Evolutionary conservation across 1,139 yeast species (phyloP).

Genomic region (Blastobotrys ciferrii): DNA sequence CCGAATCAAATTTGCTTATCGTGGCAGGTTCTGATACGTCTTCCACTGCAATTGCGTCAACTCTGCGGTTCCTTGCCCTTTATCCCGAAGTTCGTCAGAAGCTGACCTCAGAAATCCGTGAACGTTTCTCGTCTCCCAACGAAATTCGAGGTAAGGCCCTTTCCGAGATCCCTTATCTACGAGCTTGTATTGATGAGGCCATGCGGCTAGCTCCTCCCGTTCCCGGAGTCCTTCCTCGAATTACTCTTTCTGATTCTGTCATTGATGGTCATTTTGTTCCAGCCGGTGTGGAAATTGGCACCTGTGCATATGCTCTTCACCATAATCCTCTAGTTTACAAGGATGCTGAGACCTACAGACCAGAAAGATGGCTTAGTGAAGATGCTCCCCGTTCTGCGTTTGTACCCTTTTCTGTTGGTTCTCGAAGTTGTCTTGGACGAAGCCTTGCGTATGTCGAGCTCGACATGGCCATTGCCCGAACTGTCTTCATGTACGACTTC

Average conservation of each 20-base stretch:
- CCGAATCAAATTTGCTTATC: slow-evolving; percentile 23
- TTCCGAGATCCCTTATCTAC: slow-evolving; percentile 18
- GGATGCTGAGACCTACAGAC: slow-evolving; percentile 19
- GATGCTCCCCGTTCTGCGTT: slow-evolving; percentile 21
- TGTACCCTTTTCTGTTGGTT: slow-evolving; percentile 22
- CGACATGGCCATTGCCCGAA: slow-evolving; percentile 22
- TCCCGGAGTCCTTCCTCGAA: slow-evolving; percentile 23
- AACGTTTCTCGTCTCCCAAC: slow-evolving; percentile 17
- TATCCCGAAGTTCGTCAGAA: slow-evolving; percentile 19
- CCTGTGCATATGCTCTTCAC: slow-evolving; percentile 21
- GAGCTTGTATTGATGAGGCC: slow-evolving; percentile 24
- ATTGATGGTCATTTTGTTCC: slow-evolving; percentile 21
- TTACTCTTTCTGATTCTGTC: slow-evolving; percentile 14
- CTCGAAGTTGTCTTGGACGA: slow-evolving; percentile 23
- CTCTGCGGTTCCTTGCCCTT: slow-evolving; percentile 20
- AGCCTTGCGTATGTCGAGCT: slow-evolving; percentile 22
- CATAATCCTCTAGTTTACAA: slow-evolving; percentile 16
- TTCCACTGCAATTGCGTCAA: slow-evolving; percentile 22
- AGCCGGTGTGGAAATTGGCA: slow-evolving; percentile 21
- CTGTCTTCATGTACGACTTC: slow-evolving; percentile 21
- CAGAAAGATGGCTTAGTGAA: slow-evolving; percentile 21
- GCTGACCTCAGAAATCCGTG: slow-evolving; percentile 16
- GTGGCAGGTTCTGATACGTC: slow-evolving; percentile 25
- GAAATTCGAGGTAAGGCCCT: slow-evolving; percentile 17
- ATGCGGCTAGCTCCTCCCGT: slow-evolving; percentile 25